Base-by-base conservation (phyloP, 2,329 filamentous ascomycete species). In the Aspergillus phoenicis region DNA sequence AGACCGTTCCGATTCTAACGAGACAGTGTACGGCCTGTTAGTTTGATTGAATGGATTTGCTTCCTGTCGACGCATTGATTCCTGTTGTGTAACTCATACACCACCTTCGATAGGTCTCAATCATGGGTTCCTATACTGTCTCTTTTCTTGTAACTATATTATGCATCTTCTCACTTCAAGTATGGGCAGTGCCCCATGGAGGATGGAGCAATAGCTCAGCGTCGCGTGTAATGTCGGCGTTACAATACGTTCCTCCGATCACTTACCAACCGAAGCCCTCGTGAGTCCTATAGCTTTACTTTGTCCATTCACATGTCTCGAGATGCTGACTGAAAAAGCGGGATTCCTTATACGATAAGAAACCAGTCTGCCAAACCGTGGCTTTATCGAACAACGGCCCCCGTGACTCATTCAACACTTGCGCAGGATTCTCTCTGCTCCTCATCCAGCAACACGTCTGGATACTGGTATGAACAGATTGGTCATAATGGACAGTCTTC, bases 391-490 rank as follows among this genome's bases (percentile, higher is more conserved):
- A 45, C 22, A 55, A 15, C 41, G 38, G 20, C 63, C 30, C 48
- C 62, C 11, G 41, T 60, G 17, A 59, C 62, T 30, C 62, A 68
- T 36, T 20, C 51, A 20, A 38, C 51, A 8, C 15, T 59, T 26
- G 26, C 26, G 20, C 41, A 54, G 39, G 28, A 38, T 8, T 24
- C 51, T 11, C 22, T 26, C 8, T 64, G 66, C 45, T n/a, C 58
- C 15, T 39, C 58, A 28, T 51, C 59, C 15, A 48, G 36, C 5
- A 24, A 58, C 13, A 55, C 66, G 2, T 59, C 65, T 3, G 62
- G 62, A 2, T 71, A 68, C 53, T 71, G 71, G 71, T 72, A 72
- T 51, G 71, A 71, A 33, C 60, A 63, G n/a, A 70, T 72, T 43
- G 62, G 61, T 17, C 71, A 73, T 41, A 66, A 72, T 54, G 71